Evolutionary conservation across 2,329 filamentous ascomycete species (phyloP).

Genomic region (Clarireedia monteithiana): DNA sequence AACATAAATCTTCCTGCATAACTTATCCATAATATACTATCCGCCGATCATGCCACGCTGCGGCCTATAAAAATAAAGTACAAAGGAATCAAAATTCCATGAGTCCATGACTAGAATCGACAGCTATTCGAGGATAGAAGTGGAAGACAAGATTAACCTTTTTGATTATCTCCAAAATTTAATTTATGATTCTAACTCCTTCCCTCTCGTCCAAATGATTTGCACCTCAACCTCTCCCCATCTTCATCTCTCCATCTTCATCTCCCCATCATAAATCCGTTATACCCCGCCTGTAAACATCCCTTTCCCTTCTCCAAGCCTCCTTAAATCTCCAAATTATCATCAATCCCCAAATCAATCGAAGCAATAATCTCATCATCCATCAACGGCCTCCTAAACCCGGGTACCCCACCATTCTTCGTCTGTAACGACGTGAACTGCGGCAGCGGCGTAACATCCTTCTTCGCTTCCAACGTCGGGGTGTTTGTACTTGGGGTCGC

Average conservation of each 20-base stretch:
- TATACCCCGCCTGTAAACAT: neutral
- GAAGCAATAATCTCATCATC: conserved; percentile 90
- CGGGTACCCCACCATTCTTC: conserved; percentile 47
- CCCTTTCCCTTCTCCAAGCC: neutral
- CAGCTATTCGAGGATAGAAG: too few species aligned
- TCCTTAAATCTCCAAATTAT: conserved; percentile 45
- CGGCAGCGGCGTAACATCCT: conserved; percentile 38
- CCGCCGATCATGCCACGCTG: too few species aligned
- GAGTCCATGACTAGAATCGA: too few species aligned
- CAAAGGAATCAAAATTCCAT: too few species aligned
- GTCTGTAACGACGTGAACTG: conserved; percentile 37
- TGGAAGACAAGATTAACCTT: too few species aligned
- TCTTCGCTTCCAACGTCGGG: conserved; percentile 39
- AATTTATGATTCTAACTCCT: too few species aligned
- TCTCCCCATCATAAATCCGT: neutral
- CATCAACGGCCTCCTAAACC: conserved; percentile 71
- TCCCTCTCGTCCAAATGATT: too few species aligned
- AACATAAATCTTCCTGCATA: too few species aligned
- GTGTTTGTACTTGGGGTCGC: conserved; percentile 40
- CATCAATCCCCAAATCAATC: conserved; percentile 85
- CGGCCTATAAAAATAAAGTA: too few species aligned
- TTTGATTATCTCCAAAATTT: too few species aligned
- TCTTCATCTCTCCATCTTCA: neutral
- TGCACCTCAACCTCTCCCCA: too few species aligned
- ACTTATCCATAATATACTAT: too few species aligned